Evolutionary conservation across 768 basidiomycete species (phyloP).

Genomic region (Calocera cornea): DNA sequence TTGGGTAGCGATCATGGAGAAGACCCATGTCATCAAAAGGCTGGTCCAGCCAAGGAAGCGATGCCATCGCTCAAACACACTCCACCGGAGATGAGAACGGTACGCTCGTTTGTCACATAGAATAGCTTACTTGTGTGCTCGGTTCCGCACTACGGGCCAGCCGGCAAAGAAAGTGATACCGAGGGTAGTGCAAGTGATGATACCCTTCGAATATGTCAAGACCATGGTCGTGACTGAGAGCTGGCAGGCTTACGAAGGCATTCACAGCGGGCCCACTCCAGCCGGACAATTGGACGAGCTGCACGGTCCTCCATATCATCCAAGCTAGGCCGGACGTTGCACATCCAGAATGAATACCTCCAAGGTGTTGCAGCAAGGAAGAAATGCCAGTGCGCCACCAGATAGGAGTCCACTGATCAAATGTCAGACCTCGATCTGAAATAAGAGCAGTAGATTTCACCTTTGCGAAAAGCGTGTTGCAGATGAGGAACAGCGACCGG

Average conservation of each 20-base stretch:
- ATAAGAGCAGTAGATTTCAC: slow-evolving; percentile 23
- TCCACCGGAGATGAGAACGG: slow-evolving; percentile 20
- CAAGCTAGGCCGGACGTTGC: slow-evolving; percentile 41
- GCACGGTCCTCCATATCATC: slow-evolving; percentile 2
- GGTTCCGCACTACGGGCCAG: slow-evolving; percentile 68
- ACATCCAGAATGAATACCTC: slow-evolving; percentile 68
- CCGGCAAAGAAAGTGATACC: slow-evolving; percentile 49
- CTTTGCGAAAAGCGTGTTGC: slow-evolving; percentile 69
- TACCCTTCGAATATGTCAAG: slow-evolving; percentile 46
- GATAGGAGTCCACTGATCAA: slow-evolving; percentile 52
- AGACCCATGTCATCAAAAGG: slow-evolving; percentile 39
- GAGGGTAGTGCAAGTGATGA: slow-evolving; percentile 43
- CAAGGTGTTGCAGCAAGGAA: slow-evolving; percentile 44
- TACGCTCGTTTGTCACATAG: background rate
- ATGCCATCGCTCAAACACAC: slow-evolving; percentile 68
- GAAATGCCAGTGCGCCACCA: slow-evolving; percentile 40
- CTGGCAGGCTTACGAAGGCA: slow-evolving; percentile 37
- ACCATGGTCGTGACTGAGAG: slow-evolving; percentile 37
- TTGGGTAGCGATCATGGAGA: slow-evolving; percentile 52
- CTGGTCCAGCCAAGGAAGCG: slow-evolving; percentile 60
- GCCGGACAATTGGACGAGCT: background rate
- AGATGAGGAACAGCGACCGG: slow-evolving; percentile 53
- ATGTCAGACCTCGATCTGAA: background rate
- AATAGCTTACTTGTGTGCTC: slow-evolving; percentile 55
- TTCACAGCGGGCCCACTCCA: background rate